These are phyloP conservation scores for Eustoma russellianum DNA, from an alignment of 257 asterid genomes.

Conservation along the genomic window DNA sequence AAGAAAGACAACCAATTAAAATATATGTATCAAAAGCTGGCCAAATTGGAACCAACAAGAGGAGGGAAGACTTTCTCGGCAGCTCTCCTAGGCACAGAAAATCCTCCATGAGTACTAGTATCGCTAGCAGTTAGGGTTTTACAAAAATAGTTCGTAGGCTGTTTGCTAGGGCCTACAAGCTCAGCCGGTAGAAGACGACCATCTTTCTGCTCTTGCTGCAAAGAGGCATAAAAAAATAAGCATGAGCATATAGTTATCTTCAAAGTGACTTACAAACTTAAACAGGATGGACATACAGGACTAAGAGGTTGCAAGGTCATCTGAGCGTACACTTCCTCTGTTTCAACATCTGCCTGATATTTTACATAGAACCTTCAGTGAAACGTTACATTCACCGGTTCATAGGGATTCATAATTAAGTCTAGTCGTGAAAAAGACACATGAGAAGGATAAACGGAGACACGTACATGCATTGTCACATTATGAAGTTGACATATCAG, in stretches of 20 bases:
- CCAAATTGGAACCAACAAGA: conserved; percentile 43
- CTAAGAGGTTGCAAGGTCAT: conserved; percentile 93
- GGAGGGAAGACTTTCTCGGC: conserved; percentile 99
- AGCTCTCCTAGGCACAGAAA: conserved; percentile 95
- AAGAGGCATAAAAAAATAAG: conserved; percentile 8
- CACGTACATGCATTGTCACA: conserved; percentile 88
- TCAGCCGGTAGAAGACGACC: conserved; percentile 78
- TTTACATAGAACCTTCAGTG: not conserved
- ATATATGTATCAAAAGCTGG: not conserved
- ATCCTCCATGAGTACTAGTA: conserved; percentile 98
- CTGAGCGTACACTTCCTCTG: conserved; percentile 94
- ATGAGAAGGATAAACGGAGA: not conserved
- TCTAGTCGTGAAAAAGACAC: not conserved
- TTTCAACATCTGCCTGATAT: conserved; percentile 87
- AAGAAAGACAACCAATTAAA: conserved; percentile 4
- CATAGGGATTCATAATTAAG: not conserved
- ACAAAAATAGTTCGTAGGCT: conserved; percentile 89
- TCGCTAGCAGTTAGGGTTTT: conserved; percentile 91
- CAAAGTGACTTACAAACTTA: conserved; percentile 6
- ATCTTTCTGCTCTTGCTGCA: conserved; percentile 94
- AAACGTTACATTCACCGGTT: no score
- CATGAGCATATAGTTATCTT: conserved; percentile 2
- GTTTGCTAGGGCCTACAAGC: conserved; percentile 84
- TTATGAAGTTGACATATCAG: conserved; percentile 96
- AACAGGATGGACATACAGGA: conserved; percentile 33